phyloP scores from a whole-genome alignment of 1,284 basidiomycete species.

The Moesziomyces sp. region DNA sequence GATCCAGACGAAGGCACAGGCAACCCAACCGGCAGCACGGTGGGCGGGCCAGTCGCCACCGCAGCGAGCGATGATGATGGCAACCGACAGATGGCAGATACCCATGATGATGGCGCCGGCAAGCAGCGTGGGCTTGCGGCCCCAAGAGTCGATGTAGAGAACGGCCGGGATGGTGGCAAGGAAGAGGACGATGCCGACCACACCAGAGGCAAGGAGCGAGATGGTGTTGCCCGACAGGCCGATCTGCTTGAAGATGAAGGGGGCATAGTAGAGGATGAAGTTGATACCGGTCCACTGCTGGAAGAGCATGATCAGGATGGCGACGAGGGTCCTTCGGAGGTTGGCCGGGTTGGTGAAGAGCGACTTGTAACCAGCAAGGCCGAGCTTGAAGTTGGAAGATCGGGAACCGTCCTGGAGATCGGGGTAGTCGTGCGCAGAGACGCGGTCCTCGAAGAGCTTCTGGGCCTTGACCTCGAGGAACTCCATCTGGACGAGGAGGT shows the following conservation, averaged over 20 bases:
- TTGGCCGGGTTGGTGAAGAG: conserved; percentile 71
- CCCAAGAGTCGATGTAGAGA: conserved; percentile 77
- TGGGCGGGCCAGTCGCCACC: conserved; percentile 76
- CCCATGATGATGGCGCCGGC: conserved; percentile 79
- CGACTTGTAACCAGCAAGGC: conserved; percentile 70
- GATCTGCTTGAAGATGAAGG: conserved; percentile 75
- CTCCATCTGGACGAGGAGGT: conserved; percentile 79
- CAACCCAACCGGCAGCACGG: conserved; percentile 72
- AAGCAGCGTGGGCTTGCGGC: conserved; percentile 69
- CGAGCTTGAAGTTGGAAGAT: conserved; percentile 75
- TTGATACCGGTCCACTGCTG: conserved; percentile 69
- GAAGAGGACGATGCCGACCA: conserved; percentile 82
- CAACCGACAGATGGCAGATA: conserved; percentile 77
- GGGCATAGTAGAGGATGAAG: conserved; percentile 75
- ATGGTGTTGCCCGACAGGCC: conserved; percentile 75
- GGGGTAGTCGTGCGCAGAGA: conserved; percentile 69
- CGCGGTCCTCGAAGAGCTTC: conserved; percentile 49
- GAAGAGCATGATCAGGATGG: conserved; percentile 79
- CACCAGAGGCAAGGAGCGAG: conserved; percentile 77
- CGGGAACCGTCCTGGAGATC: conserved; percentile 75
- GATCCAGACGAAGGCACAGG: conserved; percentile 75
- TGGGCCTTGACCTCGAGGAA: conserved; percentile 85
- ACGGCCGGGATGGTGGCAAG: conserved; percentile 80
- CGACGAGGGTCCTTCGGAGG: conserved; percentile 74
- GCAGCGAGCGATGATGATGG: conserved; percentile 69